Base-by-base conservation (phyloP, 208 protist species). In the Crithidia brevicula region DNA sequence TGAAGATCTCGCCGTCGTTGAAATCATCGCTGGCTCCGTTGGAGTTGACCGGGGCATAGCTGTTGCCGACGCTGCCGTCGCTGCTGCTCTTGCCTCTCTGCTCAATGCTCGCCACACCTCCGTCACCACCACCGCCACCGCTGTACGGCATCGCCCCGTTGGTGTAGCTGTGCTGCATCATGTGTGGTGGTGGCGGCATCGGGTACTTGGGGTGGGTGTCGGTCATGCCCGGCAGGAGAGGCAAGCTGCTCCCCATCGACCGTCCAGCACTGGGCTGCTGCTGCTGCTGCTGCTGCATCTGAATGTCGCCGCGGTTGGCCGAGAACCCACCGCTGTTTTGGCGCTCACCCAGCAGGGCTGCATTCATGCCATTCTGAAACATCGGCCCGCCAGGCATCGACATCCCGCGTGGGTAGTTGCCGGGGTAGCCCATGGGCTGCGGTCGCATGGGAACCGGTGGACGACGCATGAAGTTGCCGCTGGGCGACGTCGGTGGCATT, bases 361-460 rank as follows among this genome's bases (percentile, higher is more conserved):
- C 47, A 49, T 60, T 74, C 40, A 56, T 45, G 15, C 60, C 61
- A n/a, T 57, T 74, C 45, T 60, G 61, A 38, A 57, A 63, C 33
- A 53, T 38, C 9, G 43, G 25, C 3, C 6, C 25, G n/a, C 50
- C 23, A 33, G 20, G 22, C 11, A 47, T 63, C n/a, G 4, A 43
- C 52, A 75, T 49, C 42, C 53, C 30, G 22, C 70, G 61, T 4
- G 16, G 27, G 61, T 40, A 30, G 40, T 15, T 43, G 33, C 28
- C 36, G 7, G 28, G 43, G 47, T 50, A 68, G 33, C 43, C 34
- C 22, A 68, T 59, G 20, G 42, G 33, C 4, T 59, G 61, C 23
- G 61, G 36, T 30, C 54, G 61, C 46, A 68, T 42, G 11, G 61
- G 16, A 13, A 47, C 70, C 7, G 70, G 28, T 13, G 52, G 51